Conservation (phyloP, 176 grass and related monocot species). For the Musa schizocarpa region DNA sequence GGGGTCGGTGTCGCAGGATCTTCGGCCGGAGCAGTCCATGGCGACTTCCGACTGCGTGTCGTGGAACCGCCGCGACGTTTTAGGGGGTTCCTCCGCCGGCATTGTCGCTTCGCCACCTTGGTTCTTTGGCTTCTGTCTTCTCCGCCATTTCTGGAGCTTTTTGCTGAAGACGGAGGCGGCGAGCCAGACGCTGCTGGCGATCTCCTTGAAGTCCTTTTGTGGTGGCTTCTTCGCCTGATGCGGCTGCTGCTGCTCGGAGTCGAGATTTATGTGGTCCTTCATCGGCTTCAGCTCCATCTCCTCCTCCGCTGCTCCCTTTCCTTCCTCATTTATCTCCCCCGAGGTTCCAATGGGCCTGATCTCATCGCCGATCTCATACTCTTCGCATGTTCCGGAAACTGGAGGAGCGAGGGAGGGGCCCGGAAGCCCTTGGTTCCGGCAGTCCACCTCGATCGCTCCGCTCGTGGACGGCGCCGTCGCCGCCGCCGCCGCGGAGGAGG, state of each 20-base stretch:
- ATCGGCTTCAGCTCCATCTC: slow-evolving; percentile 23
- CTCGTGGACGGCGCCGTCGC: too few species aligned
- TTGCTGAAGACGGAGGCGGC: slow-evolving; percentile 40
- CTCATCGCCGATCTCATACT: not conserved
- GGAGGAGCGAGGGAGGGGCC: not conserved
- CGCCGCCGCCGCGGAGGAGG: not conserved
- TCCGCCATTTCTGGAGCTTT: slow-evolving; percentile 74
- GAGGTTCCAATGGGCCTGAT: slow-evolving; percentile 13
- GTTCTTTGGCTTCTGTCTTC: slow-evolving; percentile 64
- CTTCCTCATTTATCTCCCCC: slow-evolving; percentile 4
- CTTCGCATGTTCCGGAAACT: not conserved
- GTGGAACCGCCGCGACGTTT: slow-evolving; percentile 23
- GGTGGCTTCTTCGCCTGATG: slow-evolving; percentile 20
- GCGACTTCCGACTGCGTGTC: slow-evolving; percentile 35
- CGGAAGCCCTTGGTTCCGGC: slow-evolving; percentile 11
- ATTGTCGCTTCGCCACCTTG: slow-evolving; percentile 17
- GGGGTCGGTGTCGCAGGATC: slow-evolving; percentile 39
- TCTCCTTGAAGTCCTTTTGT: slow-evolving; percentile 28
- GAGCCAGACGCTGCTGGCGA: slow-evolving; percentile 30
- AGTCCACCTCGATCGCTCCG: not conserved
- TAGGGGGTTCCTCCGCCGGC: slow-evolving; percentile 12
- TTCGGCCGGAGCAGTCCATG: slow-evolving; percentile 14
- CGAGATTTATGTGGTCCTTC: slow-evolving; percentile 45
- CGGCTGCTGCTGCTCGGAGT: slow-evolving; percentile 14
- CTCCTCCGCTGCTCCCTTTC: not conserved